Conservation (phyloP, 1,284 basidiomycete species). For the Irpex rosettiformis region DNA sequence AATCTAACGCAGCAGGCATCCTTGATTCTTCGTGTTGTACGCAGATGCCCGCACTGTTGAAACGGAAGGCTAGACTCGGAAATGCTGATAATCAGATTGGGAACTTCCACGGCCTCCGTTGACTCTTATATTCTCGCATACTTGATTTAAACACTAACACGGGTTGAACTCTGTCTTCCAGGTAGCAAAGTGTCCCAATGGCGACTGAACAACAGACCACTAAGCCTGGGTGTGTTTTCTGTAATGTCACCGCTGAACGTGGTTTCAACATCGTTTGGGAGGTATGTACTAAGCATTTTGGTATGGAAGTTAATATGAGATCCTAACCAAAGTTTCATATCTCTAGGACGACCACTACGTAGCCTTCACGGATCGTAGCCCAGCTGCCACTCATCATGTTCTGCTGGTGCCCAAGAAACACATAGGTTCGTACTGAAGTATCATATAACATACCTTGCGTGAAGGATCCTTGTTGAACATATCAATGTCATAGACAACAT, state of each 20-base stretch:
- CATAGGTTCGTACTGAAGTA: conserved; percentile 36
- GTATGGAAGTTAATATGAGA: background rate
- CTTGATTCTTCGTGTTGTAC: too few species aligned
- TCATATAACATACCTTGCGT: background rate
- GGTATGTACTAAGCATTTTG: conserved; percentile 29
- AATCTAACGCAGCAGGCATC: too few species aligned
- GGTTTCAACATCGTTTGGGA: conserved; percentile 57
- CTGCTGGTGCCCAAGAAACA: conserved; percentile 60
- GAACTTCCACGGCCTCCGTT: background rate
- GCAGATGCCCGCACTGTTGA: too few species aligned
- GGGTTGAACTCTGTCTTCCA: background rate
- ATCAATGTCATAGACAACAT: background rate
- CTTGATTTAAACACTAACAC: too few species aligned
- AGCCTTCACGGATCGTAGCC: conserved; percentile 57
- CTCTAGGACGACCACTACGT: conserved; percentile 49
- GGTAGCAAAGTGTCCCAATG: background rate
- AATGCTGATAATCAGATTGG: background rate
- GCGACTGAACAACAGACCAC: background rate
- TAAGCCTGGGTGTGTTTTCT: conserved; percentile 41
- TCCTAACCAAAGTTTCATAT: background rate
- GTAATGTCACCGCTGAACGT: conserved; percentile 41
- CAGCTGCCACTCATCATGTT: conserved; percentile 54
- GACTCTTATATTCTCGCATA: too few species aligned
- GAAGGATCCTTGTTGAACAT: too few species aligned
- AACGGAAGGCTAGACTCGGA: too few species aligned